Conservation (phyloP, 2,329 filamentous ascomycete genomes). For the Botrytis hyacinthi region DNA sequence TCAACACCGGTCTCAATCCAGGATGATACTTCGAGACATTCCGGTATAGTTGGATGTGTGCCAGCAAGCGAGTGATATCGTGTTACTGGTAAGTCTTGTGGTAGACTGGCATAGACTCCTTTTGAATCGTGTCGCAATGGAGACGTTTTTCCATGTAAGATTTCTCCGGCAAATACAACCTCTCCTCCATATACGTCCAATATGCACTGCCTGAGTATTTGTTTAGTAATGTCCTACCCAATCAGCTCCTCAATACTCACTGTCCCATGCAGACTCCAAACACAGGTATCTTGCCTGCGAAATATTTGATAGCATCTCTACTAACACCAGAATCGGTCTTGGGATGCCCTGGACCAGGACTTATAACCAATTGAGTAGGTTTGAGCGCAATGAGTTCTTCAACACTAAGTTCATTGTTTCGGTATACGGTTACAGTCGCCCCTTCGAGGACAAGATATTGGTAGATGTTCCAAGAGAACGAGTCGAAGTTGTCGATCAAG, state of each 20-base stretch:
- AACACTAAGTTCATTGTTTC: conserved; percentile 88
- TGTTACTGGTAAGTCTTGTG: conserved; percentile 81
- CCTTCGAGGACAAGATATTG: conserved; percentile 97
- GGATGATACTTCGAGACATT: conserved; percentile 83
- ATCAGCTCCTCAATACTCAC: conserved; percentile 49
- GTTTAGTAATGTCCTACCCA: neutral
- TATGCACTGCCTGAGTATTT: conserved; percentile 73
- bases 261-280: conserved; percentile 99
- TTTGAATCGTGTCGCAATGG: conserved; percentile 83
- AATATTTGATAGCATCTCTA: conserved; percentile 85
- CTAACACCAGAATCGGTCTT: conserved; percentile 89
- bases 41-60: conserved; percentile 80
- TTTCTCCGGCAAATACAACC: conserved; percentile 91
- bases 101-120: conserved; percentile 83
- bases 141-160: conserved; percentile 95
- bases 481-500: conserved; percentile 98
- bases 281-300: conserved; percentile 90
- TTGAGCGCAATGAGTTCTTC: conserved; percentile 79
- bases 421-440: conserved; percentile 81
- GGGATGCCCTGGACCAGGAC: conserved; percentile 92
- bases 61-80: conserved; percentile 95
- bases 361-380: conserved; percentile 91
- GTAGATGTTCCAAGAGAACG: conserved; percentile 99
- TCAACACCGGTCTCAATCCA: conserved; percentile 78
- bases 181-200: conserved; percentile 89